A percentile compares a stretch with the other conserved stretches of the same genome.
phyloP scores from a whole-genome alignment of 257 asterid genomes.

The Nicotiana undulata region DNA sequence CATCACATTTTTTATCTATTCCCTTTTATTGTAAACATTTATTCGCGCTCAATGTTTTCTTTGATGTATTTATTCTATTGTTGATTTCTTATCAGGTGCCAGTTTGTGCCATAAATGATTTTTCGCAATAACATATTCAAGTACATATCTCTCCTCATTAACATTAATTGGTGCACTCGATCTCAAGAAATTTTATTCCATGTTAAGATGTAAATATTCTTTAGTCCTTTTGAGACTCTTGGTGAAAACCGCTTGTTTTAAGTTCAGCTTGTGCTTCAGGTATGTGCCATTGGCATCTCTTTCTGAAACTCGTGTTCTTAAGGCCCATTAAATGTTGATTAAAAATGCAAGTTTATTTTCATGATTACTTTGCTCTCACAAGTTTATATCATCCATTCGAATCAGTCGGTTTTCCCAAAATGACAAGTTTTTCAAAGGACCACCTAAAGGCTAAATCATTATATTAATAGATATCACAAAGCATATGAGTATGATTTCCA shows the following conservation, averaged over 20 bases:
- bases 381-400: too few species aligned
- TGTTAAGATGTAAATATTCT: constrained; percentile 86
- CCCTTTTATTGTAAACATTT: too few species aligned
- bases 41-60: neutral
- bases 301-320: neutral
- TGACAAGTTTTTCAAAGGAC: too few species aligned
- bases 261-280: constrained; percentile 77
- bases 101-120: constrained; percentile 75
- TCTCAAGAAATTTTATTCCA: constrained; percentile 83
- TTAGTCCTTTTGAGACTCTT: constrained; percentile 80
- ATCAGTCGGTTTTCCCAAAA: too few species aligned
- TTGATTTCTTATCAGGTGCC: constrained; percentile 43
- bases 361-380: too few species aligned
- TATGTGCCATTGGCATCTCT: constrained; percentile 7
- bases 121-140: constrained; percentile 81
- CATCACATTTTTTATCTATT: too few species aligned
- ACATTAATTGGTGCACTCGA: constrained; percentile 71
- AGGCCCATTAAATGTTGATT: neutral
- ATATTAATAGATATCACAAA: too few species aligned
- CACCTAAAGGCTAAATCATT: too few species aligned
- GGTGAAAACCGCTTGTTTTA: constrained; percentile 63
- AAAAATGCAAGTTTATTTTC: too few species aligned
- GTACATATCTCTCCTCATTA: constrained; percentile 70
- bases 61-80: constrained; percentile 13
- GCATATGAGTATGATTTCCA: too few species aligned